Conservation (phyloP, 345 rosid species). For the Populus euphratica region DNA sequence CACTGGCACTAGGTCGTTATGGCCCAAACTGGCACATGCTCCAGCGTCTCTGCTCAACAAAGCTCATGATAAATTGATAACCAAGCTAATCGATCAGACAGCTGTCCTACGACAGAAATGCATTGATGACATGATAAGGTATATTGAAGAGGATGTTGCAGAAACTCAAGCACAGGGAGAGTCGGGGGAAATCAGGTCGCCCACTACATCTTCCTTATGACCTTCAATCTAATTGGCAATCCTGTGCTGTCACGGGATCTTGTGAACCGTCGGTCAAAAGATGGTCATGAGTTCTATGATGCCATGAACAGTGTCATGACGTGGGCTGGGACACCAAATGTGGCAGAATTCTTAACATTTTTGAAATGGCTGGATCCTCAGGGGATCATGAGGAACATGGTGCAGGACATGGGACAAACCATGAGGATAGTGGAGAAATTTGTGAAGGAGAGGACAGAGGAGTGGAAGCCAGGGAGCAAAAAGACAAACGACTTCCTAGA, state of each 20-base stretch:
- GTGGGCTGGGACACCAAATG: conserved; percentile 17
- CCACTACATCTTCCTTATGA: conserved; percentile 1
- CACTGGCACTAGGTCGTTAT: conserved; percentile 1
- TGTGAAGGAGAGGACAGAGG: conserved; percentile 16
- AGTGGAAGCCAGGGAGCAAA: background rate
- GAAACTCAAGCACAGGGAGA: conserved; percentile 1
- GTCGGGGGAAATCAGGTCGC: conserved; percentile 5
- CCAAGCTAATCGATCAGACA: conserved; percentile 13
- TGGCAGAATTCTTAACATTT: conserved; percentile 17
- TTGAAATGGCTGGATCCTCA: conserved; percentile 27
- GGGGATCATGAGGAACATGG: conserved; percentile 25
- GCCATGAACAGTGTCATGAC: conserved; percentile 11
- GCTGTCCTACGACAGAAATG: background rate
- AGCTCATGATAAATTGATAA: background rate
- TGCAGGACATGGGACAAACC: conserved; percentile 3
- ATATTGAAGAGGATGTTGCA: conserved; percentile 9
- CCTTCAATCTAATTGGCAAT: conserved; percentile 24
- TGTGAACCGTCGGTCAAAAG: background rate
- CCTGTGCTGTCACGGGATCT: conserved; percentile 20
- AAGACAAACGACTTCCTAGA: conserved; percentile 14
- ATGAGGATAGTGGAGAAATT: conserved; percentile 13
- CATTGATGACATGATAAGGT: conserved; percentile 4
- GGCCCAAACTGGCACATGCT: conserved; percentile 14
- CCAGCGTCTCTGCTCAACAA: conserved; percentile 7
- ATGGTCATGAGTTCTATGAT: conserved; percentile 9